phyloP scores from a whole-genome alignment of 352 stramenopile species.

The Phytophthora sansomeana region DNA sequence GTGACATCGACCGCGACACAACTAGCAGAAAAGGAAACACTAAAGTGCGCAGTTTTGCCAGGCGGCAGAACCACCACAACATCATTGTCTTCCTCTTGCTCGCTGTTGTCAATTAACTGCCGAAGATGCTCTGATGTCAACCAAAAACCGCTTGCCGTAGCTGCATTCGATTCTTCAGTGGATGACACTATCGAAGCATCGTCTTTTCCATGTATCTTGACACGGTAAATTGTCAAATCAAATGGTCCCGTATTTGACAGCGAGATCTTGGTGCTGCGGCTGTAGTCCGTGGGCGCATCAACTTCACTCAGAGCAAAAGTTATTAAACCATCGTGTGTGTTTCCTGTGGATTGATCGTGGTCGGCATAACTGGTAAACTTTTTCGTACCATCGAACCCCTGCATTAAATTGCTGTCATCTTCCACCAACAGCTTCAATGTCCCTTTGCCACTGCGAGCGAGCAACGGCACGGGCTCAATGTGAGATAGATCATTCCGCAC shows the following conservation, averaged over 20 bases:
- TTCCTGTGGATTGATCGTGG: background rate
- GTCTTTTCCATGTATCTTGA: conserved; percentile 14
- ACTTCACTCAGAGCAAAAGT: conserved; percentile 24
- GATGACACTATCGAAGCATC: conserved; percentile 8
- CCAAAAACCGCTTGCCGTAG: conserved; percentile 19
- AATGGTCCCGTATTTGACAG: conserved; percentile 36
- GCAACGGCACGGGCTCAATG: conserved; percentile 54
- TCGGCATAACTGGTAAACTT: background rate
- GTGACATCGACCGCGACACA: conserved; percentile 31
- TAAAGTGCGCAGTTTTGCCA: conserved; percentile 15
- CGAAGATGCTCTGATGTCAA: conserved; percentile 16
- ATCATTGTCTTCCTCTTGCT: conserved; percentile 1
- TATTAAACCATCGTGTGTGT: conserved; percentile 14
- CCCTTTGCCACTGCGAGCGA: conserved; percentile 53
- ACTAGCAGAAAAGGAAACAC: conserved; percentile 36
- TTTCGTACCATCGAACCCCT: conserved; percentile 3
- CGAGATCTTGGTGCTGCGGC: conserved; percentile 20
- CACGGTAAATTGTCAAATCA: conserved; percentile 25
- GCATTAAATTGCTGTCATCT: background rate
- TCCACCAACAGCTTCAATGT: conserved; percentile 34
- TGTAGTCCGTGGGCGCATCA: conserved; percentile 24
- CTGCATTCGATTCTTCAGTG: background rate
- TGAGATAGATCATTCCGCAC: conserved; percentile 76
- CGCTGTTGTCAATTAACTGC: background rate
- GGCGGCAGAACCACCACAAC: conserved; percentile 17